These are phyloP conservation scores for Globisporangium emineosum DNA, from an alignment of 352 stramenopile genomes.

Conservation along the genomic window DNA sequence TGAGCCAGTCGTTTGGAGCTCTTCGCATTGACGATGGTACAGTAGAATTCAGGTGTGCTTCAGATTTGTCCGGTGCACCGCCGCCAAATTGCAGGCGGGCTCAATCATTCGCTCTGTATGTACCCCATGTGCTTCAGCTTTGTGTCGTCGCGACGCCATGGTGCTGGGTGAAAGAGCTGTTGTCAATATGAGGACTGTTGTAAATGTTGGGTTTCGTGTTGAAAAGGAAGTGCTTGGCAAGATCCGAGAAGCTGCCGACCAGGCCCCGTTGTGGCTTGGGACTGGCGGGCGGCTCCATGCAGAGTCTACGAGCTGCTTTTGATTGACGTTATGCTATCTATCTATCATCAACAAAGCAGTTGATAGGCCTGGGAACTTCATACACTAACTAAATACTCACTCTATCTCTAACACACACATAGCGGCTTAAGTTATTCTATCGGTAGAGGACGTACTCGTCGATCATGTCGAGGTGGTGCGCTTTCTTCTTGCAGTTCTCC, in stretches of 20 bases:
- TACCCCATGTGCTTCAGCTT: background rate
- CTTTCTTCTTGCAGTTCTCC: slow-evolving; percentile 56
- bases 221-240: background rate
- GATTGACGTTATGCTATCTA: background rate
- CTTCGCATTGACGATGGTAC: background rate
- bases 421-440: slow-evolving; percentile 16
- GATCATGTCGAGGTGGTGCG: slow-evolving; percentile 48
- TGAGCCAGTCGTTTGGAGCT: slow-evolving; percentile 6
- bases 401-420: background rate
- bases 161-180: background rate
- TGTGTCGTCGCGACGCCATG: background rate
- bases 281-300: slow-evolving; percentile 7
- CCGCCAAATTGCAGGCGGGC: background rate
- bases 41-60: background rate
- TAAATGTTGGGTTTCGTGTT: background rate
- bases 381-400: slow-evolving; percentile 1
- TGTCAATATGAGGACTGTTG: too few relatives aligned
- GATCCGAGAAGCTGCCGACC: slow-evolving; percentile 13
- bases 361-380: slow-evolving; percentile 3
- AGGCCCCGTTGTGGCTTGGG: background rate
- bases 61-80: background rate
- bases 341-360: background rate
- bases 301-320: slow-evolving; percentile 15
- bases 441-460: slow-evolving; percentile 38
- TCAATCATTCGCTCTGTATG: too few relatives aligned